Base-by-base conservation (phyloP, 2,329 filamentous ascomycete genomes). In the Fusarium pseudonygamai region DNA sequence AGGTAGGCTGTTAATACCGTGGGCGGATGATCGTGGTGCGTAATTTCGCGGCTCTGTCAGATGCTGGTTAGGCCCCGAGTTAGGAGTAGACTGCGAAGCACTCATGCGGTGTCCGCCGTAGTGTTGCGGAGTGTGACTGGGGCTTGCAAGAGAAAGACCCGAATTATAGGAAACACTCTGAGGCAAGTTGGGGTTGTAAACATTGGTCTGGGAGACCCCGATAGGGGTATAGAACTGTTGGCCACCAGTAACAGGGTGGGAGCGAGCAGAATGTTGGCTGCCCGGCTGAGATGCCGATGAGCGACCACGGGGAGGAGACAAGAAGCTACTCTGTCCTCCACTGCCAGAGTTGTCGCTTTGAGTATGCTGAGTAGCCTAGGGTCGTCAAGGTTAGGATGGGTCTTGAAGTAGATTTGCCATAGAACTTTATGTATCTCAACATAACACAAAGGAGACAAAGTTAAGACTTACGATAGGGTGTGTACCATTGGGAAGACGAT, bases 1-100 rank as follows among this genome's bases (percentile, higher is more conserved):
- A 20, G 83, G 80, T 39, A 78, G 73, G 34, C 68, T 72, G 9
- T 70, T 65, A 39, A 72, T 64, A 12, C 77, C 68, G n/a, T 75
- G 73, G 0, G 76, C 78, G 34, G 78, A 69, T 12, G 79, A 79
- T 10, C 81, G 79, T 8, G 84, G 83, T 3, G 83, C 82, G 67
- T 84, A 84, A 75, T 82, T 84, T 61, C 82, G 82, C 5, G 84
- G 84, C 75, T 85, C 84, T 0, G 83, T 84, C 55, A 81, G 77
- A 40, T 72, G 74, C 7, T 77, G 75, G 28, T 59, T 49, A 9
- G 26, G 53, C 10, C 26, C 70, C 37, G 59, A 61, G 26, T 60
- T 71, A 7, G 76, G 67, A 49, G 69, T 68, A 36, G 69, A 64
- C 15, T 67, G 32, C 26, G 60, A 34, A 30, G 42, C 52, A 32